These are phyloP conservation scores for Candida xiaguanensis DNA, from an alignment of 805 yeast genomes.

Conservation along the genomic window DNA sequence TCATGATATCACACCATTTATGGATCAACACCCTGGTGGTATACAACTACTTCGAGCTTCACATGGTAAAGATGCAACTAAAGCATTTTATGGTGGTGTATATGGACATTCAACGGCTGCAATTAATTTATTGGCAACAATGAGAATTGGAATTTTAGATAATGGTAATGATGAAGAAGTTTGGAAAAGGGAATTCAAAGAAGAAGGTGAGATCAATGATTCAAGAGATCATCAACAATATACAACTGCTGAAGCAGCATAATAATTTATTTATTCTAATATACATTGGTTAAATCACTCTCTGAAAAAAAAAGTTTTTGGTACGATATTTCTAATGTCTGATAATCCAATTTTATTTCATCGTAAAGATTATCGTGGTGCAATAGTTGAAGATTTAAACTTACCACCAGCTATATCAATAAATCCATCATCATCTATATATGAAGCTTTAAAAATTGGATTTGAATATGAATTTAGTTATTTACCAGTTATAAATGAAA, in stretches of 20 bases:
- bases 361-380: conserved; percentile 41
- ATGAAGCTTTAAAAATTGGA: conserved; percentile 52
- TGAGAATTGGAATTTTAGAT: conserved; percentile 86
- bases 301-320: not conserved
- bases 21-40: conserved; percentile 94
- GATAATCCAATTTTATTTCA: conserved; percentile 21
- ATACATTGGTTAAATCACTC: too few relatives aligned
- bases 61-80: conserved; percentile 90
- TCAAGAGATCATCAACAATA: conserved; percentile 16
- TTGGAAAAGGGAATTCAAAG: conserved; percentile 70
- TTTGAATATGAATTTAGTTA: conserved; percentile 52
- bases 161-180: conserved; percentile 79
- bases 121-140: conserved; percentile 81
- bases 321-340: conserved; percentile 3
- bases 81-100: conserved; percentile 93
- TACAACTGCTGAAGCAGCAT: conserved; percentile 37
- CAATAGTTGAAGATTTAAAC: conserved; percentile 58
- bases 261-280: conserved; percentile 4
- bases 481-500: conserved; percentile 51
- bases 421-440: conserved; percentile 43
- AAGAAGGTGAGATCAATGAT: conserved; percentile 51
- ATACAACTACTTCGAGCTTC: conserved; percentile 71
- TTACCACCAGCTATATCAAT: conserved; percentile 55
- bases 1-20: conserved; percentile 89
- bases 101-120: conserved; percentile 94